phyloP scores from a whole-genome alignment of 257 asterid species.

The Primulina tabacum region DNA sequence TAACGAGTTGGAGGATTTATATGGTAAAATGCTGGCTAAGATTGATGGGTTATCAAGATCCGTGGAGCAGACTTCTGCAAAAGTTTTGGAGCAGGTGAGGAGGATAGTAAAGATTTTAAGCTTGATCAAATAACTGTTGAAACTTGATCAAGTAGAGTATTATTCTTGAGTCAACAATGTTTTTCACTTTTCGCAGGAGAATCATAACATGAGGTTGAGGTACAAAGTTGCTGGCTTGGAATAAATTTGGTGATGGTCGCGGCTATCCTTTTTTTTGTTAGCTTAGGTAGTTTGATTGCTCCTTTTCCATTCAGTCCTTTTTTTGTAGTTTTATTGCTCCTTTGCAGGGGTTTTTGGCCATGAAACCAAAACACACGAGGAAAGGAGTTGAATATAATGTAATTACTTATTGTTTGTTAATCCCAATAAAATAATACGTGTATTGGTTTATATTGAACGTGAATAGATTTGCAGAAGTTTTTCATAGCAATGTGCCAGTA shows the following conservation, averaged over 20 bases:
- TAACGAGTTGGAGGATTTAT: slow-evolving; percentile 70
- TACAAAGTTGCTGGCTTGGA: slow-evolving; percentile 83
- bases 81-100: slow-evolving; percentile 75
- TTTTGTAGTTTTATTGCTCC: neutral
- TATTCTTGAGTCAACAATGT: neutral
- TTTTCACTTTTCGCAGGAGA: slow-evolving; percentile 54
- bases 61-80: slow-evolving; percentile 67
- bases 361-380: neutral
- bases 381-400: neutral
- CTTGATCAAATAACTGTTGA: neutral
- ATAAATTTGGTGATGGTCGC: slow-evolving; percentile 31
- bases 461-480: neutral
- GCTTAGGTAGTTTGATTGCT: slow-evolving; percentile 32
- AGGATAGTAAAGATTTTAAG: neutral
- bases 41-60: slow-evolving; percentile 54
- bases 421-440: neutral
- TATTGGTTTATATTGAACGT: neutral
- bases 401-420: neutral
- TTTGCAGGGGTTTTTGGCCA: neutral
- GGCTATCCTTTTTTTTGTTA: slow-evolving; percentile 22
- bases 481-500: neutral
- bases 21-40: slow-evolving; percentile 72
- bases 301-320: neutral
- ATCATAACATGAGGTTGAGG: slow-evolving; percentile 65
- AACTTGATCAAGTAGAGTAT: neutral